These are phyloP conservation scores for Geopyxis carbonaria DNA, from an alignment of 495 filamentous ascomycete genomes.

Conservation along the genomic window DNA sequence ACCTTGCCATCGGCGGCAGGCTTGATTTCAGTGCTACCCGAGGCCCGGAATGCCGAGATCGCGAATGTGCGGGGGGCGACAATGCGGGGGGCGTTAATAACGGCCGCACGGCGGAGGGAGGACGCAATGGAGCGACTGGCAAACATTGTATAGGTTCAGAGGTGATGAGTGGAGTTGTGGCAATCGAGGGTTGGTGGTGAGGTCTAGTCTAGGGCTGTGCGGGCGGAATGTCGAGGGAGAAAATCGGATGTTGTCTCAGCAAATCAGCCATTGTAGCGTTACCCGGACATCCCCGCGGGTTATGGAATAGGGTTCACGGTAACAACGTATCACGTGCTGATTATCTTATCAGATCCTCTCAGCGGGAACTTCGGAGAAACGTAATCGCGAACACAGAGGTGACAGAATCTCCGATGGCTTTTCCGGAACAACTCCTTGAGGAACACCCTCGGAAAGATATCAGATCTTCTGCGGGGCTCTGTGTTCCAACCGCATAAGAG, in stretches of 20 bases:
- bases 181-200: neutral
- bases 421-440: no score
- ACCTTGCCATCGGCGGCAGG: slow-evolving; percentile 9
- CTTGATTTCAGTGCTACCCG: slow-evolving; percentile 8
- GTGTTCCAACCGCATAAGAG: no score
- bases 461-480: no score
- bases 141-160: slow-evolving; percentile 12
- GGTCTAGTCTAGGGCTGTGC: neutral
- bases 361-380: no score
- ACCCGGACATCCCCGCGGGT: neutral
- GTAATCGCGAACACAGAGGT: no score
- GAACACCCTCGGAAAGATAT: no score
- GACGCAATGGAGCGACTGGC: slow-evolving; percentile 13
- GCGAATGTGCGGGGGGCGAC: slow-evolving; percentile 7
- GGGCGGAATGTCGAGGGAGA: neutral
- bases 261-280: neutral
- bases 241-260: no score
- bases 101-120: slow-evolving; percentile 11
- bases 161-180: slow-evolving; percentile 7
- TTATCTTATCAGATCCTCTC: no score
- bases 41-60: slow-evolving; percentile 10
- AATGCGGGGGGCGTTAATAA: slow-evolving; percentile 4
- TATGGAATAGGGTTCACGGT: neutral
- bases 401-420: no score
- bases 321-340: no score